These are phyloP conservation scores for Globisporangium abappressorium DNA, from an alignment of 352 stramenopile species.

Conservation along the genomic window DNA sequence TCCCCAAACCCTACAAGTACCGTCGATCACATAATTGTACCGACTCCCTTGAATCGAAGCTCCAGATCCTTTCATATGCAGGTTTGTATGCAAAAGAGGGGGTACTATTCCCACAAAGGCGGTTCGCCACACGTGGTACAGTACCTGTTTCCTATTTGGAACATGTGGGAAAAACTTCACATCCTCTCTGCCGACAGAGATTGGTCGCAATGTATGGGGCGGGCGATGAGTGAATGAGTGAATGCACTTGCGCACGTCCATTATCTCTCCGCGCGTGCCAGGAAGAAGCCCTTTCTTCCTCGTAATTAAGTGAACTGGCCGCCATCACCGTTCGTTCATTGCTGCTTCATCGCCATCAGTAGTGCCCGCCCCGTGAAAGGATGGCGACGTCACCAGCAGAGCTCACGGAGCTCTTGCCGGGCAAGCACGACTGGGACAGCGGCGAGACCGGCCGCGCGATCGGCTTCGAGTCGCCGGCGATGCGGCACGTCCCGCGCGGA, in stretches of 20 bases:
- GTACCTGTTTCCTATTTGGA: background rate
- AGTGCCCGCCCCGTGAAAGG: background rate
- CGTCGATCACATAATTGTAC: background rate
- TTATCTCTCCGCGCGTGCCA: background rate
- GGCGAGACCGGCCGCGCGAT: conserved; percentile 14
- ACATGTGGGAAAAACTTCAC: background rate
- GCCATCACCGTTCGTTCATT: background rate
- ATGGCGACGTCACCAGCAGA: conserved; percentile 14
- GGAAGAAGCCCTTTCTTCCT: background rate
- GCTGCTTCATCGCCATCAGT: background rate
- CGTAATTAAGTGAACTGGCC: background rate
- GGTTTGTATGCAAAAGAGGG: background rate
- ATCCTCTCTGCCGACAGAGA: background rate
- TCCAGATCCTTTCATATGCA: background rate
- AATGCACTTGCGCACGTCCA: background rate
- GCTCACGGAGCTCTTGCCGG: conserved; percentile 24
- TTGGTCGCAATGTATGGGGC: background rate
- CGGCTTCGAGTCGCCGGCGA: conserved; percentile 11
- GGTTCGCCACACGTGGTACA: background rate
- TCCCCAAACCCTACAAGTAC: background rate
- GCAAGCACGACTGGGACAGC: conserved; percentile 31
- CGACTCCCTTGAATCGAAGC: background rate
- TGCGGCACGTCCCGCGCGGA: background rate
- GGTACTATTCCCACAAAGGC: background rate
- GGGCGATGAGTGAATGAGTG: background rate